Base-by-base conservation (phyloP, 2,329 filamentous ascomycete species). In the Paramyrothecium sp. region DNA sequence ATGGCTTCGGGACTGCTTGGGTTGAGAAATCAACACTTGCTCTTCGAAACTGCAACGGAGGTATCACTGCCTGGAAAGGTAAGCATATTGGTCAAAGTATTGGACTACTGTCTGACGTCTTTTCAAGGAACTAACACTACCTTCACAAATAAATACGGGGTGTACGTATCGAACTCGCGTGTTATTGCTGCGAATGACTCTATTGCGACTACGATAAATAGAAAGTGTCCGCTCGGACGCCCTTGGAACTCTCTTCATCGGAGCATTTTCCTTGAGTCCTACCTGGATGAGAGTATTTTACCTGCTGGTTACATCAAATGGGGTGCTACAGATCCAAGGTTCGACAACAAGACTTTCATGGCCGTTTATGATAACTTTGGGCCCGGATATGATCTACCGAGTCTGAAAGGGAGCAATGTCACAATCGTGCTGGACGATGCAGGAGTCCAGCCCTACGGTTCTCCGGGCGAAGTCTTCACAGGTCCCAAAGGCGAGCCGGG, bases 221-320 rank as follows among this genome's bases (percentile, higher is more conserved):
- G 49, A 51, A 26, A 33, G 22, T 51, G 49, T 33, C 26, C 49
- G 7, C 49, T 51, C 21, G 49, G 49, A 19, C 21, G 49, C 13
- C 49, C 49, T 13, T 51, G 49, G 49, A 51, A 51, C 49, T 51
- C 49, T 21, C n/a, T 51, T 10, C 49, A 51, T 33, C 49, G 49
- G 3, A 30, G 22, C 49, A 33, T 51, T 10, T 30, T 51, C 23
- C 21, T 51, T 3, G 23, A 51, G 5, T 30, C 49, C 26, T 51
- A 51, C 49, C 8, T 51, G 23, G 49, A 51, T 51, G 23, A 17
- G 17, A 51, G 22, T 16, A 51, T 51, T 20, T 21, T 51, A 8
- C 49, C 49, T 4, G 49, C 21, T 12, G 49, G 49, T 4, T 51
- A 51, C 49, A 51, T 33, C 11, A 26, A 30, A 17, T 51, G 49